Base-by-base conservation (phyloP, 2,329 filamentous ascomycete genomes). In the Plectosphaerella cucumerina region DNA sequence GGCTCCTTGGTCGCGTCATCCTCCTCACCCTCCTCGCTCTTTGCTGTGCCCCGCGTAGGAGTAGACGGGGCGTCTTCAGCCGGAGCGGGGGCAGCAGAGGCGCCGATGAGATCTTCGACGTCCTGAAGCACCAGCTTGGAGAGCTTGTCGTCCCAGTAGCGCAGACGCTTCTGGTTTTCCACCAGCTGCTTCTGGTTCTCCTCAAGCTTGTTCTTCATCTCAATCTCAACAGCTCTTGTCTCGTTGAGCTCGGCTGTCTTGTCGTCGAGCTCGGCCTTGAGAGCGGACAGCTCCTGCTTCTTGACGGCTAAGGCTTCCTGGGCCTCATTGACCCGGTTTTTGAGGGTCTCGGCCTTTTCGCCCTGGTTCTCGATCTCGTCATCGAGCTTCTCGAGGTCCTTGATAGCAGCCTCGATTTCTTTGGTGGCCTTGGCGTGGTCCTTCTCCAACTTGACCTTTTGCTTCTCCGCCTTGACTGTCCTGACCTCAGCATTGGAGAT, bases 141-240 rank as follows among this genome's bases (percentile, higher is more conserved):
- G 9, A 96, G 76, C 73, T 97, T 97, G 53, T 96, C 90, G 50
- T 91, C 77, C 91, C 92, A 97, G 72, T 96, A 90, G 35, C 78
- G 80, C 39, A 89, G 79, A 53, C 89, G 85, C 70, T 89, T 92
- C 66, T 95, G 85, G 68, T 95, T 96, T 63, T 97, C 93, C 0
- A 74, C 70, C 14, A 97, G 79, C 10, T 86, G 82, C 71, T 99
- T 99, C 58, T 96, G 89, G 66, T 93, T 94, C 65, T 97, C 93
- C 64, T 97, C 94, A 1, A 99, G 85, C 72, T 96, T 96, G 71
- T 97, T 97, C 56, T 89, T 88, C 91, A 97, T 97, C 70, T 99
- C 94, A 54, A 99, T 97, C 68, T 99, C 94, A 3, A 87, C 76
- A 1, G 90, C 92, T 10, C 93, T 84, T 0, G 88, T 96, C 63